Conservation (phyloP, 768 basidiomycete genomes). For the Hypholoma sublateritium region DNA sequence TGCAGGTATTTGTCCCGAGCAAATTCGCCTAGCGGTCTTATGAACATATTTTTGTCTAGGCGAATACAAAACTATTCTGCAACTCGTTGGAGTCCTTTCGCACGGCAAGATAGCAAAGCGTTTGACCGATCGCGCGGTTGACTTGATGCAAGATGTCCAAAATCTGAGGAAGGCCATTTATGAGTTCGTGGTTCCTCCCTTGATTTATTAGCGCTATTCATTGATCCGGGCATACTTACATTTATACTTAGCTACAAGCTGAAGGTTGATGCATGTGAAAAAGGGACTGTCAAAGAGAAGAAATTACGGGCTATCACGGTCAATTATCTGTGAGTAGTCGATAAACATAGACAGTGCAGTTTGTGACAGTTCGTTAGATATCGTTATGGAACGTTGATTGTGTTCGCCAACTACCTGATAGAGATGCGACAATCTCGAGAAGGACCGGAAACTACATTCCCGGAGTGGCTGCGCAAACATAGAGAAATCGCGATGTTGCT, state of each 20-base stretch:
- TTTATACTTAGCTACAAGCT: constrained; percentile 73
- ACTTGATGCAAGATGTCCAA: constrained; percentile 95
- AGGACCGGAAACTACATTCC: constrained; percentile 55
- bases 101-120: constrained; percentile 93
- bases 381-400: constrained; percentile 89
- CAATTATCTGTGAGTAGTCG: constrained; percentile 74
- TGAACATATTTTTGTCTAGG: constrained; percentile 45
- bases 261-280: constrained; percentile 81
- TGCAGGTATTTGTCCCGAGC: constrained; percentile 51
- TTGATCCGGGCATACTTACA: background rate
- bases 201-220: background rate
- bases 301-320: constrained; percentile 75
- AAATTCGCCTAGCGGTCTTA: background rate
- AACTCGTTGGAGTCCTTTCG: constrained; percentile 88
- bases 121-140: constrained; percentile 84
- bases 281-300: constrained; percentile 72
- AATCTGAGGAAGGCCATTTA: constrained; percentile 95
- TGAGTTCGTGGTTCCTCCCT: constrained; percentile 57
- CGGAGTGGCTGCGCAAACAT: constrained; percentile 79
- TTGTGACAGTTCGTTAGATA: constrained; percentile 44
- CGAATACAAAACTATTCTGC: constrained; percentile 95
- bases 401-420: constrained; percentile 93
- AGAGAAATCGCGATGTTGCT: constrained; percentile 82
- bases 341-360: background rate
- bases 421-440: constrained; percentile 48